Evolutionary conservation across 2,329 filamentous ascomycete genomes (phyloP).

Genomic region (Colletotrichum musicola): DNA sequence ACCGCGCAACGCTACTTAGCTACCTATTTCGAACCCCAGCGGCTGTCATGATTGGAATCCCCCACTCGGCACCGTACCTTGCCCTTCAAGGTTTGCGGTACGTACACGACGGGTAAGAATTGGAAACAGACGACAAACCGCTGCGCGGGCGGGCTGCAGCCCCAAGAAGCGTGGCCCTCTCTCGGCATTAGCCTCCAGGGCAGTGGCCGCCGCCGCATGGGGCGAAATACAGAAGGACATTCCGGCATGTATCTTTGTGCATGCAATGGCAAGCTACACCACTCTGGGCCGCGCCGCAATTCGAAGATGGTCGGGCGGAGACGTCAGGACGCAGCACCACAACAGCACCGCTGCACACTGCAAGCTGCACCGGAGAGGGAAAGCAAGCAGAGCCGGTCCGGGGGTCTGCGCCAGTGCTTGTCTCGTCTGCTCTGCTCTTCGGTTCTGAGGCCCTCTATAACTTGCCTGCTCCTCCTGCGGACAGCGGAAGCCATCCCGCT

Average conservation of each 20-base stretch:
- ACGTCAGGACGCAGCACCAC: slow-evolving; percentile 31
- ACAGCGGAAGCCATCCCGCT: slow-evolving; percentile 14
- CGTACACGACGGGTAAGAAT: slow-evolving; percentile 37
- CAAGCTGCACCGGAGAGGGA: not conserved
- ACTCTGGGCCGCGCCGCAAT: slow-evolving; percentile 27
- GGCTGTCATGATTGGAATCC: slow-evolving; percentile 32
- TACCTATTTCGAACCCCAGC: slow-evolving; percentile 4
- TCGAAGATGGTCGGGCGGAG: slow-evolving; percentile 30
- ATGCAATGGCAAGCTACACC: slow-evolving; percentile 29
- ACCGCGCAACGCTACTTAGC: not conserved
- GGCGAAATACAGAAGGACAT: slow-evolving; percentile 19
- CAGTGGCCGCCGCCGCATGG: slow-evolving; percentile 29
- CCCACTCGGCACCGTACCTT: slow-evolving; percentile 37
- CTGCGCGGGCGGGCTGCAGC: slow-evolving; percentile 36
- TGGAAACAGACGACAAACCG: slow-evolving; percentile 39
- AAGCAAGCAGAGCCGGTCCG: slow-evolving; percentile 7
- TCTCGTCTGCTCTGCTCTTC: slow-evolving; percentile 10
- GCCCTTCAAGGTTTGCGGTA: slow-evolving; percentile 33
- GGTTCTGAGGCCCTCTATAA: not conserved
- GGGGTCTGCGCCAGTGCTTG: slow-evolving; percentile 4
- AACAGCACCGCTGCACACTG: slow-evolving; percentile 13
- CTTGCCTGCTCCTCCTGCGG: not conserved
- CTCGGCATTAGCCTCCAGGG: slow-evolving; percentile 39
- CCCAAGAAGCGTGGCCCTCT: slow-evolving; percentile 39
- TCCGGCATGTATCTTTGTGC: slow-evolving; percentile 20